Evolutionary conservation across 164 flowering plant species (phyloP).

Genomic region (Vitis rupestris): DNA sequence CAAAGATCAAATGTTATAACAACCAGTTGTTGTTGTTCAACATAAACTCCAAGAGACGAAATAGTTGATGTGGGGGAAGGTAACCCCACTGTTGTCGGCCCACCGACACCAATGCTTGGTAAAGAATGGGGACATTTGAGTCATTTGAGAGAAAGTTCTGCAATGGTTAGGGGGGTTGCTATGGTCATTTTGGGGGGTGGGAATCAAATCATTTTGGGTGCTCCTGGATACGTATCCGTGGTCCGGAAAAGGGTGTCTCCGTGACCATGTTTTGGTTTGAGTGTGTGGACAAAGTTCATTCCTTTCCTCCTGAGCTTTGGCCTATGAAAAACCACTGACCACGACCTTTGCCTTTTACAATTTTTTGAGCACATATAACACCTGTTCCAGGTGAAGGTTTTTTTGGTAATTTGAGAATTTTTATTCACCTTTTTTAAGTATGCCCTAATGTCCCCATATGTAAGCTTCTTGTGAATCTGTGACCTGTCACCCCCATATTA

Average conservation of each 20-base stretch:
- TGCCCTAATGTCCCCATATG: too few species aligned
- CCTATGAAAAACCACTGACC: too few species aligned
- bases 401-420: too few species aligned
- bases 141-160: slow-evolving; percentile 2
- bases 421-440: too few species aligned
- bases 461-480: too few species aligned
- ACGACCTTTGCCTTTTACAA: too few species aligned
- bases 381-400: too few species aligned
- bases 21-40: slow-evolving; percentile 13
- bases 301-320: not conserved
- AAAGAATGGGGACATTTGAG: slow-evolving; percentile 5
- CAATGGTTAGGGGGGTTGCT: slow-evolving; percentile 2
- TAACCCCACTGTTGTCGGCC: slow-evolving; percentile 19
- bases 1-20: slow-evolving; percentile 4
- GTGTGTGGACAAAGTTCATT: not conserved
- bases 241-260: slow-evolving; percentile 2
- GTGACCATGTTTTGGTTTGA: slow-evolving; percentile 1
- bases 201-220: slow-evolving; percentile 2
- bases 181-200: slow-evolving; percentile 1
- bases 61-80: slow-evolving; percentile 13
- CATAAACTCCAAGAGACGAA: not conserved
- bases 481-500: too few species aligned
- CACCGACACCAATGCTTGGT: slow-evolving; percentile 26
- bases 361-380: too few species aligned
- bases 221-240: not conserved